Base-by-base conservation (phyloP, 768 basidiomycete genomes). In the Suillus occidentalis region DNA sequence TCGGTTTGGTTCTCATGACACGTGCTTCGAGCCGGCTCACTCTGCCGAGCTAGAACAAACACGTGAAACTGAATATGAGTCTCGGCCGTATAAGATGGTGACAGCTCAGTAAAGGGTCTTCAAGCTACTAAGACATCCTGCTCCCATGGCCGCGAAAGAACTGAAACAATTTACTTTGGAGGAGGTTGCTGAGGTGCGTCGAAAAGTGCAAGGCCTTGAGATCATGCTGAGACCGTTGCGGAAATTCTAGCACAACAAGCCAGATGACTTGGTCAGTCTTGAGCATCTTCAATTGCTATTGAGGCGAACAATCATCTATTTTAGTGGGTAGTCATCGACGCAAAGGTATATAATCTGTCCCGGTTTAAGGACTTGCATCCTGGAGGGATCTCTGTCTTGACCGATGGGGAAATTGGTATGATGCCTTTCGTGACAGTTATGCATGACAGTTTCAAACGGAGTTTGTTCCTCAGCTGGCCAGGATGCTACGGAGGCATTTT, bases 401-500 rank as follows among this genome's bases (percentile, higher is more conserved):
- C 88, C n/a, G 88, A 92, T 70, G 77, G 81, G 6, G 90, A 91
- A 69, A 84, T 96, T 57, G 92, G 92, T 89, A 64, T 64, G 89
- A 70, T 16, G 31, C 70, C 12, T 45, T 36, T 16, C 31, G n/a
- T 34, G 53, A 55, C 45, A 18, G 50, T 45, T 34, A 9, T 18
- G 52, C 45, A 22, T 50, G 13, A 16, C 20, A 7, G 18, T 34
- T 25, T 36, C 34, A 31, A 52, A 43, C 36, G 47, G 31, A 63
- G 34, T 63, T 42, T 34, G 9, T 39, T 63, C 25, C 59, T 60
- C 65, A 89, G 93, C 92, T 60, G 95, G 94, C 10, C 84, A 92
- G 74, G 95, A 97, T 70, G 90, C 89, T 1, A 97, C 95, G 0
- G 90, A 94, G 42, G 84, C 85, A 6, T 97, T 98, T 81, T 97